These are phyloP conservation scores for Vanderwaltozyma tropicalis DNA, from an alignment of 805 yeast species.

Conservation along the genomic window DNA sequence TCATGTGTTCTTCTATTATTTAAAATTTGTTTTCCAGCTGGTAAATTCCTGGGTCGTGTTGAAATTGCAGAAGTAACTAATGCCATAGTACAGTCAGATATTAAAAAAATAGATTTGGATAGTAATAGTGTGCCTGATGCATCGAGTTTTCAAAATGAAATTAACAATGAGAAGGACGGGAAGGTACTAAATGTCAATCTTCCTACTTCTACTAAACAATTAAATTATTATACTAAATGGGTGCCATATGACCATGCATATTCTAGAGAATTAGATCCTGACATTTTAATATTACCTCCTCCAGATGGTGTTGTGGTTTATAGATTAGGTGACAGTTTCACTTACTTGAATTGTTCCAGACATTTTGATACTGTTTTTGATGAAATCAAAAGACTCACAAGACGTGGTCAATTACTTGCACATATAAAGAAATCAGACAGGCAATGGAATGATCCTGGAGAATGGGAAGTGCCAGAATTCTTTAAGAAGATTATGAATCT, in stretches of 20 bases:
- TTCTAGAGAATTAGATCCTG: slow-evolving; percentile 41
- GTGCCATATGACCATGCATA: slow-evolving; percentile 42
- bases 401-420: slow-evolving; percentile 42
- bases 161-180: neutral
- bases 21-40: slow-evolving; percentile 70
- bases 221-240: slow-evolving; percentile 50
- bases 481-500: slow-evolving; percentile 7
- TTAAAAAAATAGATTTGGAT: neutral
- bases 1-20: slow-evolving; percentile 65
- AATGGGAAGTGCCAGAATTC: slow-evolving; percentile 32
- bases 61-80: slow-evolving; percentile 10
- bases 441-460: slow-evolving; percentile 91
- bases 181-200: neutral
- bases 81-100: neutral
- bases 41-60: slow-evolving; percentile 72
- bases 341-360: slow-evolving; percentile 69
- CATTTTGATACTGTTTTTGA: slow-evolving; percentile 63
- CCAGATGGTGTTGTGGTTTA: slow-evolving; percentile 90
- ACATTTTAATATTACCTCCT: slow-evolving; percentile 58
- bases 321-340: slow-evolving; percentile 70
- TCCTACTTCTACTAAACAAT: neutral
- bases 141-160: neutral
- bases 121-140: neutral
- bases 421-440: slow-evolving; percentile 37
- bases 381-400: slow-evolving; percentile 50